Conservation (phyloP, 257 asterid genomes). For the Solanum sitiens region DNA sequence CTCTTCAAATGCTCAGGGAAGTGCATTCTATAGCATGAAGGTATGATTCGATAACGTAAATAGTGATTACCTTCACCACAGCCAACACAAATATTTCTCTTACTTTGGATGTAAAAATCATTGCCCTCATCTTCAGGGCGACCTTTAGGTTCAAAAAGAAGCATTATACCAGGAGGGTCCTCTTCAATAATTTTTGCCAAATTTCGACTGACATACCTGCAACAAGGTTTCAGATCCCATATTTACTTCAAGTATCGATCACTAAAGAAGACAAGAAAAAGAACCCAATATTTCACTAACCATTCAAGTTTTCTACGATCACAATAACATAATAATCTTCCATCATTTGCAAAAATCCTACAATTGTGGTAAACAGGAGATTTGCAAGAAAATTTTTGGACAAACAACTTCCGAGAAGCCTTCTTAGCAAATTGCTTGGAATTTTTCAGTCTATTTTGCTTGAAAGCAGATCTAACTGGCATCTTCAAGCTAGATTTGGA, state of each 20-base stretch:
- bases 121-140: constrained; percentile 98
- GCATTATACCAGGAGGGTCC: constrained; percentile 77
- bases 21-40: constrained; percentile 93
- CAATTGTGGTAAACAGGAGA: constrained; percentile 96
- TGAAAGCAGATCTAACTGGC: constrained; percentile 31
- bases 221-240: background rate
- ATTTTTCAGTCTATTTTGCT: constrained; percentile 37
- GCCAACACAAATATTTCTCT: constrained; percentile 90
- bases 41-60: constrained; percentile 86
- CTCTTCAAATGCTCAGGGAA: constrained; percentile 97
- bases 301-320: constrained; percentile 91
- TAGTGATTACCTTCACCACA: constrained; percentile 99
- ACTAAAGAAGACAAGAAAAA: background rate
- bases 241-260: background rate
- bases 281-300: constrained; percentile 24
- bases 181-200: constrained; percentile 82
- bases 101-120: constrained; percentile 88
- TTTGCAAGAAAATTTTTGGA: constrained; percentile 91
- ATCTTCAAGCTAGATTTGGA: constrained; percentile 49
- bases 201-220: constrained; percentile 68
- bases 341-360: constrained; percentile 91
- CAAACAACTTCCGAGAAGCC: constrained; percentile 71
- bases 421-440: constrained; percentile 46
- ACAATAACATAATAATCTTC: constrained; percentile 81
- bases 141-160: constrained; percentile 96